phyloP scores from a whole-genome alignment of 2,329 filamentous ascomycete species.

The Trichophyton mentagrophytes region DNA sequence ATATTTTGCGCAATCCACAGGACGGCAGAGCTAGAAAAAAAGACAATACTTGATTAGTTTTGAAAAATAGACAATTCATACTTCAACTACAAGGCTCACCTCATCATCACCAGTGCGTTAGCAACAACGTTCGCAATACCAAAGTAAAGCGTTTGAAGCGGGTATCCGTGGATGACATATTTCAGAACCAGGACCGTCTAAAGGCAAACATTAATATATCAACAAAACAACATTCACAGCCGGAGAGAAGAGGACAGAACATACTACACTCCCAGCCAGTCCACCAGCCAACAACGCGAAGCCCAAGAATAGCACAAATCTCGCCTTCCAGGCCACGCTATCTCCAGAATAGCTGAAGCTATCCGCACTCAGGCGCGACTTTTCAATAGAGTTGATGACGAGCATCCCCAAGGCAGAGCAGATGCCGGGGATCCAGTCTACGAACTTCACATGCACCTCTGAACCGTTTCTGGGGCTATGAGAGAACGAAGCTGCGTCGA shows the following conservation, averaged over 20 bases:
- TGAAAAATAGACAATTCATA: neutral
- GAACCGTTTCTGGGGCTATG: conserved; percentile 50
- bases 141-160: conserved; percentile 52
- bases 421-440: conserved; percentile 61
- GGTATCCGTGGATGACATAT: conserved; percentile 49
- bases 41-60: neutral
- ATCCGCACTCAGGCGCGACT: conserved; percentile 51
- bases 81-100: conserved; percentile 33
- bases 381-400: conserved; percentile 60
- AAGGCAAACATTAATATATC: neutral
- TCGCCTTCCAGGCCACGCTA: conserved; percentile 57
- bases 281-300: conserved; percentile 58
- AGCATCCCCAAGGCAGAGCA: conserved; percentile 58
- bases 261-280: conserved; percentile 50
- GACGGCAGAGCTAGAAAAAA: conserved; percentile 42
- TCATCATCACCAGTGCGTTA: conserved; percentile 54
- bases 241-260: conserved; percentile 16
- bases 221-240: neutral
- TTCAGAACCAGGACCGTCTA: conserved; percentile 54
- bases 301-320: conserved; percentile 54
- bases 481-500: conserved; percentile 53
- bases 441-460: conserved; percentile 52
- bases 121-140: conserved; percentile 54
- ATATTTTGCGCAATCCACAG: conserved; percentile 61
- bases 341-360: conserved; percentile 52